Percentiles rank a stretch among this genome's conserved stretches.
These are phyloP conservation scores for Glomus cerebriforme DNA, from an alignment of 192 early-diverging fungal genomes.

Conservation along the genomic window DNA sequence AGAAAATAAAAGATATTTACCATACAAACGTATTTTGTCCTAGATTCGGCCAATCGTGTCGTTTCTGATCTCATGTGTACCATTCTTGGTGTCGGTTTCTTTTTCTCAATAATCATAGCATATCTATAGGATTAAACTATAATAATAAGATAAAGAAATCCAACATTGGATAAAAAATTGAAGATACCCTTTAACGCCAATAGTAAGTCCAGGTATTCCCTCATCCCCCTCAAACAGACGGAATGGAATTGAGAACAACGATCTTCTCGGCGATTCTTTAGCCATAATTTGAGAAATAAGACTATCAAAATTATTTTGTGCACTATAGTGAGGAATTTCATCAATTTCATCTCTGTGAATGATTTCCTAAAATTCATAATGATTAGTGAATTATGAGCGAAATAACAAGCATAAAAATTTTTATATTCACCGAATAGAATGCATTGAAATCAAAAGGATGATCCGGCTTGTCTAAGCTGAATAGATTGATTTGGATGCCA, in stretches of 20 bases:
- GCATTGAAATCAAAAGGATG: no score
- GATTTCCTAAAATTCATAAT: slow-evolving; percentile 37
- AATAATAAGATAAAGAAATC: background rate
- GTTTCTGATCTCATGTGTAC: slow-evolving; percentile 49
- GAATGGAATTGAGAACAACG: slow-evolving; percentile 61
- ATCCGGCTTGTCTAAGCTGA: no score
- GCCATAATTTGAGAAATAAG: slow-evolving; percentile 55
- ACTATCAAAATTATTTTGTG: slow-evolving; percentile 42
- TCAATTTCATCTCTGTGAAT: slow-evolving; percentile 36
- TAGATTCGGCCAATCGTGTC: slow-evolving; percentile 56
- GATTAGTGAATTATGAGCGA: background rate
- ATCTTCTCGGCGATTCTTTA: slow-evolving; percentile 67
- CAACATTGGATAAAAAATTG: background rate
- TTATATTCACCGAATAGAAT: slow-evolving; percentile 36
- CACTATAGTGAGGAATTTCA: slow-evolving; percentile 33
- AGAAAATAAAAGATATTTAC: slow-evolving; percentile 42
- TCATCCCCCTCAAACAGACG: slow-evolving; percentile 46
- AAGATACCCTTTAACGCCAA: slow-evolving; percentile 68
- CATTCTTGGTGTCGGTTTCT: slow-evolving; percentile 44
- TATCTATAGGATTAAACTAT: background rate
- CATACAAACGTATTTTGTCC: slow-evolving; percentile 64
- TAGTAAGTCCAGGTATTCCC: slow-evolving; percentile 45
- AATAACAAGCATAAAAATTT: background rate
- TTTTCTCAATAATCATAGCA: background rate
- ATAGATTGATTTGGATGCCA: no score